Evolutionary conservation across 2,329 filamentous ascomycete genomes (phyloP).

Genomic region (Fusarium sp.): DNA sequence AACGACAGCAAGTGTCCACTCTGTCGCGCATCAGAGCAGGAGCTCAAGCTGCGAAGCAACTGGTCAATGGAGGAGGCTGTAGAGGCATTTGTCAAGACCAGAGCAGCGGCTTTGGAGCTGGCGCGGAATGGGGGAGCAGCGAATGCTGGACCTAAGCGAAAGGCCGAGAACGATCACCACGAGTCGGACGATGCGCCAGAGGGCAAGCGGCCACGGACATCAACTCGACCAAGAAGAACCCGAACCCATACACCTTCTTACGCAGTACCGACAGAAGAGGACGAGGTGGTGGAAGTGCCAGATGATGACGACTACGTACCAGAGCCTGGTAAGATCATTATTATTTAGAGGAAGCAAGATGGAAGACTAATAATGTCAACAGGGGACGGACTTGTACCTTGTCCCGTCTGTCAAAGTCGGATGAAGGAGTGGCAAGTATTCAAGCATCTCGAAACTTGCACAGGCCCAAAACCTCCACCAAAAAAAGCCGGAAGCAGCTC

Average conservation of each 20-base stretch:
- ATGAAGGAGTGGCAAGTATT: slow-evolving; percentile 87
- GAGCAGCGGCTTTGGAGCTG: slow-evolving; percentile 72
- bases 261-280: slow-evolving; percentile 23
- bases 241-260: slow-evolving; percentile 50
- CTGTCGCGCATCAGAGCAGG: slow-evolving; percentile 83
- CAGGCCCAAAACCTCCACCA: slow-evolving; percentile 49
- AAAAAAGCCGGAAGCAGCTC: slow-evolving; percentile 16
- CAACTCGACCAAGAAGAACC: slow-evolving; percentile 60
- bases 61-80: slow-evolving; percentile 88
- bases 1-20: slow-evolving; percentile 88
- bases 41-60: slow-evolving; percentile 86
- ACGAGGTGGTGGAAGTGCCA: slow-evolving; percentile 40
- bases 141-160: slow-evolving; percentile 63
- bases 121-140: slow-evolving; percentile 58
- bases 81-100: slow-evolving; percentile 76
- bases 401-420: slow-evolving; percentile 81
- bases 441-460: slow-evolving; percentile 79
- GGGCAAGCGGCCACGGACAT: slow-evolving; percentile 65
- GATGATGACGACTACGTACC: slow-evolving; percentile 48
- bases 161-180: slow-evolving; percentile 51
- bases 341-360: background rate
- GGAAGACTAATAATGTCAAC: slow-evolving; percentile 22
- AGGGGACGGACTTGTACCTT: slow-evolving; percentile 83
- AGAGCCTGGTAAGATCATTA: slow-evolving; percentile 39
- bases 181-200: slow-evolving; percentile 45